Percentiles rank a stretch among this genome's conserved stretches.
phyloP scores from a whole-genome alignment of 2,329 filamentous ascomycete species.

The Harringtonia aguacate region DNA sequence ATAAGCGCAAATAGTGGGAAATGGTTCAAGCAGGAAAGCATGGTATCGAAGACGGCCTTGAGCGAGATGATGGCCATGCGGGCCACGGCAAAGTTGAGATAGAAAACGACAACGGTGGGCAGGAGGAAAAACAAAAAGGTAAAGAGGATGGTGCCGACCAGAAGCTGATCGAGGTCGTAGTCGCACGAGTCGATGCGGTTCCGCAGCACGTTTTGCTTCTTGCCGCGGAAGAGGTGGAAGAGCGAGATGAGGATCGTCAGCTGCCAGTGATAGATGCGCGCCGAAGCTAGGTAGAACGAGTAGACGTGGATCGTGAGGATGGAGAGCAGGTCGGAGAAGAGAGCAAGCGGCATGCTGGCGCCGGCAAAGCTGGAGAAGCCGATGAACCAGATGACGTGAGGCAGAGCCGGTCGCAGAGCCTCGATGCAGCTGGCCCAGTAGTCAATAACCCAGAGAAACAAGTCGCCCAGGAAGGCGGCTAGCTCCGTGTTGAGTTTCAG shows the following conservation, averaged over 20 bases:
- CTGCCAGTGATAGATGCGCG: constrained; percentile 97
- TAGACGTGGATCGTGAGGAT: constrained; percentile 92
- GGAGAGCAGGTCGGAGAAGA: constrained; percentile 89
- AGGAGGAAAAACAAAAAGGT: constrained; percentile 90
- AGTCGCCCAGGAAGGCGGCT: constrained; percentile 83
- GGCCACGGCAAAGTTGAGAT: constrained; percentile 88
- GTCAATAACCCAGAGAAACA: constrained; percentile 97
- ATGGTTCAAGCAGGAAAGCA: constrained; percentile 89
- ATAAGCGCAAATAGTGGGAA: constrained; percentile 96
- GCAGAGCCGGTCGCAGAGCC: constrained; percentile 68
- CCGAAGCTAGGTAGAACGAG: constrained; percentile 94
- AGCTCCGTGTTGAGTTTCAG: constrained; percentile 92
- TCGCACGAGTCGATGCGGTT: constrained; percentile 98
- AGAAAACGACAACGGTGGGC: constrained; percentile 92
- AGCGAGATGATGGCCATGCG: constrained; percentile 91
- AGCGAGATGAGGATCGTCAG: constrained; percentile 91
- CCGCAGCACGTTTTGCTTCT: constrained; percentile 92
- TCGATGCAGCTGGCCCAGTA: constrained; percentile 88
- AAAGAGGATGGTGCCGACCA: constrained; percentile 93
- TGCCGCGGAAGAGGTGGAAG: constrained; percentile 97
- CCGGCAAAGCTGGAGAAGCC: constrained; percentile 92
- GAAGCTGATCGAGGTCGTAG: constrained; percentile 92
- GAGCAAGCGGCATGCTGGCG: constrained; percentile 90
- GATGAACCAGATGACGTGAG: constrained; percentile 80
- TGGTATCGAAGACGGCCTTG: constrained; percentile 84